Evolutionary conservation across 176 grass and related monocot genomes (phyloP).

Genomic region (Triticum monococcum): DNA sequence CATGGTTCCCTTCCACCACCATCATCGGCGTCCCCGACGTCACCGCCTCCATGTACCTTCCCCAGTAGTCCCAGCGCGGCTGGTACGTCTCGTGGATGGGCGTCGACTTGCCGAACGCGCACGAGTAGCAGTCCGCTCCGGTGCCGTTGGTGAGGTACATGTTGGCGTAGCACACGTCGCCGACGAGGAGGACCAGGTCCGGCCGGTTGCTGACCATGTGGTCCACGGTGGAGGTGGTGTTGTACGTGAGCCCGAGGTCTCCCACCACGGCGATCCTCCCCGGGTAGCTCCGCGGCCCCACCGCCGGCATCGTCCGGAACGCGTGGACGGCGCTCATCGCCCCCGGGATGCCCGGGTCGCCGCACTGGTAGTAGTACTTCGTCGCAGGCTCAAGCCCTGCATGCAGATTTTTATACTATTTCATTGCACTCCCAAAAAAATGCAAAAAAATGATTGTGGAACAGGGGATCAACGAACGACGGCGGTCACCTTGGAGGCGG

Average conservation of each 20-base stretch:
- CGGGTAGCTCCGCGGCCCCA: constrained; percentile 62
- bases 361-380: constrained; percentile 72
- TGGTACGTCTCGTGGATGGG: constrained; percentile 89
- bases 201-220: constrained; percentile 76
- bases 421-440: not conserved
- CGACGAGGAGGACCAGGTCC: constrained; percentile 73
- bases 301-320: constrained; percentile 79
- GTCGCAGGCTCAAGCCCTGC: constrained; percentile 56
- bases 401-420: not conserved
- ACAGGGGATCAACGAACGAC: not conserved
- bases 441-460: not conserved
- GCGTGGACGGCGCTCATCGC: constrained; percentile 60
- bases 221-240: constrained; percentile 75
- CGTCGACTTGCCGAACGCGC: constrained; percentile 47
- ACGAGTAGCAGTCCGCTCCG: constrained; percentile 77
- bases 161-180: constrained; percentile 84
- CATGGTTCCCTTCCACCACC: constrained; percentile 89
- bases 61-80: constrained; percentile 93
- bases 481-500: constrained; percentile 44
- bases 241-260: constrained; percentile 82
- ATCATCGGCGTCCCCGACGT: constrained; percentile 69
- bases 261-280: constrained; percentile 70
- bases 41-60: constrained; percentile 86
- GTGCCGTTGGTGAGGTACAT: constrained; percentile 82
- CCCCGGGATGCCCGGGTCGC: constrained; percentile 50